These are phyloP conservation scores for Phialemonium atrogriseum DNA, from an alignment of 2,329 filamentous ascomycete species.

Conservation along the genomic window DNA sequence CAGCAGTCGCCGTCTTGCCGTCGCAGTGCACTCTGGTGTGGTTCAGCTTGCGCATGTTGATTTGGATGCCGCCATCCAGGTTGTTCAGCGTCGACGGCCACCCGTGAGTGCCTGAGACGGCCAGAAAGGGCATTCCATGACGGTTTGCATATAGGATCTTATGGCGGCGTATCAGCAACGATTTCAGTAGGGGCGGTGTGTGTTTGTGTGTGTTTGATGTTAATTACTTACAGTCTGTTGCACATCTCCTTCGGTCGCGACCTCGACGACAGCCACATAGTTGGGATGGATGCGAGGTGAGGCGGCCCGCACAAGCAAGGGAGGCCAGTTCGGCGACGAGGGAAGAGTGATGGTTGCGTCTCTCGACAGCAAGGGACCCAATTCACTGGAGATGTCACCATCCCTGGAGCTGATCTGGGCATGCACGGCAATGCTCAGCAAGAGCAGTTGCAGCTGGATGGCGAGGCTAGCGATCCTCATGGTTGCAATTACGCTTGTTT, in stretches of 20 bases:
- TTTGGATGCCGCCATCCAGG: not conserved
- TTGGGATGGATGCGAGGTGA: not conserved
- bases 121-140: not conserved
- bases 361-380: not conserved
- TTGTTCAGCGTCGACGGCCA: not conserved
- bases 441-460: no score
- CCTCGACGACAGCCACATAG: constrained; percentile 4
- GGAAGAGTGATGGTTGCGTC: not conserved
- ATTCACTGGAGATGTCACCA: no score
- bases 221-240: constrained; percentile 4
- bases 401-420: no score
- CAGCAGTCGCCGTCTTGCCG: not conserved
- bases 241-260: constrained; percentile 5
- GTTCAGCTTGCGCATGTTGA: not conserved
- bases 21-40: not conserved
- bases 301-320: not conserved
- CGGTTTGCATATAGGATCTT: not conserved
- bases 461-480: no score
- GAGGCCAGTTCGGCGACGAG: no score
- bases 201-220: no score
- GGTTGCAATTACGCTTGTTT: no score
- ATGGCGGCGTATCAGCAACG: not conserved
- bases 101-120: not conserved
- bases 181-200: no score
- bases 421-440: no score